A percentile compares a stretch with the other conserved stretches of the same genome.
Conservation (phyloP, 1,284 basidiomycete genomes). For the Abortiporus biennis region DNA sequence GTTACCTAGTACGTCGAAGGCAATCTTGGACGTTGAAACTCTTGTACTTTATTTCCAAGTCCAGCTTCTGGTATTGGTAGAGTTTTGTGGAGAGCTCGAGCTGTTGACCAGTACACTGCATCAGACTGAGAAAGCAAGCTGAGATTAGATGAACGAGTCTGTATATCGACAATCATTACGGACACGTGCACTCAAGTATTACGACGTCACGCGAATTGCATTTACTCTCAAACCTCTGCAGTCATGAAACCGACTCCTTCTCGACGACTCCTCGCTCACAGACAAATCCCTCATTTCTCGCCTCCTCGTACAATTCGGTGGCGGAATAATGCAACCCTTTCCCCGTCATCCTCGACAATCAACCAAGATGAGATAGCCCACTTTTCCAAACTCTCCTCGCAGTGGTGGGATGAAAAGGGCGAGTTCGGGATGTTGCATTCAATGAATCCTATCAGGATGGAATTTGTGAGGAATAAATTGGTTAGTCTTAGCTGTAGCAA, state of each 20-base stretch:
- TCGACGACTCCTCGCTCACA: neutral
- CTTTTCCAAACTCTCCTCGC: slow-evolving; percentile 85
- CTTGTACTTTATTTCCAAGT: too few relatives aligned
- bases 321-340: too few relatives aligned
- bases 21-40: too few relatives aligned
- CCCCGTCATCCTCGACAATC: slow-evolving; percentile 38
- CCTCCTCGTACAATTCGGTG: too few relatives aligned
- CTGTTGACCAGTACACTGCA: too few relatives aligned
- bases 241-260: neutral
- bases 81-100: too few relatives aligned
- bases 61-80: too few relatives aligned
- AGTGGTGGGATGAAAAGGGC: slow-evolving; percentile 97
- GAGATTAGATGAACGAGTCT: too few relatives aligned
- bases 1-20: too few relatives aligned
- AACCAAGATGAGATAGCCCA: slow-evolving; percentile 85
- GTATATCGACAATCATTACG: too few relatives aligned
- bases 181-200: too few relatives aligned
- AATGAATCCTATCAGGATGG: slow-evolving; percentile 92
- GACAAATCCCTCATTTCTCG: neutral
- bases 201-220: neutral
- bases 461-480: slow-evolving; percentile 82
- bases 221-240: neutral
- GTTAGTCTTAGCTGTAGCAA: slow-evolving; percentile 12
- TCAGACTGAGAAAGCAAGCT: too few relatives aligned
- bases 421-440: slow-evolving; percentile 89